phyloP scores from a whole-genome alignment of 2,329 filamentous ascomycete genomes.

The Sordariomycetes sp. region DNA sequence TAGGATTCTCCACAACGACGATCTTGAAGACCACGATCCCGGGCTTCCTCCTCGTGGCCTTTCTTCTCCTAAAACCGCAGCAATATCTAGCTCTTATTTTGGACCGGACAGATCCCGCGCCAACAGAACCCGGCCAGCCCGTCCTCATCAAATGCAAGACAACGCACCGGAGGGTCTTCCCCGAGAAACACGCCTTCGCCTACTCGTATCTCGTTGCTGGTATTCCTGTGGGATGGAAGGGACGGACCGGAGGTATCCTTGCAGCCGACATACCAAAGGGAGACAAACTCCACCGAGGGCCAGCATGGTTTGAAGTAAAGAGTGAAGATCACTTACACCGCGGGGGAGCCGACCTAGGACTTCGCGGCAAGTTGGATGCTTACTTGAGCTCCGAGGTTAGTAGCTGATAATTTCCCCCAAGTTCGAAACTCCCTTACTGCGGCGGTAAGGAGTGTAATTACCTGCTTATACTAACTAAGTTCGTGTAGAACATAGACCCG shows the following conservation, averaged over 20 bases:
- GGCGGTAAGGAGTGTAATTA: background rate
- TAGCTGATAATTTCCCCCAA: background rate
- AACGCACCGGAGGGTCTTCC: constrained; percentile 56
- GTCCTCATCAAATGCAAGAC: constrained; percentile 55
- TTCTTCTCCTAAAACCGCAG: background rate
- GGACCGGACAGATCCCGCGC: constrained; percentile 10
- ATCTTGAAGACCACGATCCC: background rate
- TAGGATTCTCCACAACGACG: background rate
- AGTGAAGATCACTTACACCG: constrained; percentile 31
- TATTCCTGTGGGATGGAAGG: constrained; percentile 53
- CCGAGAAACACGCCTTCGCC: constrained; percentile 54
- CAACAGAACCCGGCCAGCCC: constrained; percentile 20
- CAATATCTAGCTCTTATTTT: background rate
- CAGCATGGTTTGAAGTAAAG: constrained; percentile 2
- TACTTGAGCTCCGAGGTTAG: constrained; percentile 49
- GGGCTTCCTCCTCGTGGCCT: background rate
- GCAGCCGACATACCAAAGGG: constrained; percentile 25
- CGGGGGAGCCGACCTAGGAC: constrained; percentile 35
- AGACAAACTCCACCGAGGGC: background rate
- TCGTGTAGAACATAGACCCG: constrained; percentile 43
- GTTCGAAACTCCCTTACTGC: background rate
- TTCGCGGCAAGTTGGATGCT: constrained; percentile 51
- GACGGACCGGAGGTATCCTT: constrained; percentile 42
- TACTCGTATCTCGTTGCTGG: constrained; percentile 64
- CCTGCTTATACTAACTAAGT: background rate